Percentiles rank a stretch among this genome's conserved stretches.
phyloP scores from a whole-genome alignment of 257 asterid species.

The Solanum stenotomum region DNA sequence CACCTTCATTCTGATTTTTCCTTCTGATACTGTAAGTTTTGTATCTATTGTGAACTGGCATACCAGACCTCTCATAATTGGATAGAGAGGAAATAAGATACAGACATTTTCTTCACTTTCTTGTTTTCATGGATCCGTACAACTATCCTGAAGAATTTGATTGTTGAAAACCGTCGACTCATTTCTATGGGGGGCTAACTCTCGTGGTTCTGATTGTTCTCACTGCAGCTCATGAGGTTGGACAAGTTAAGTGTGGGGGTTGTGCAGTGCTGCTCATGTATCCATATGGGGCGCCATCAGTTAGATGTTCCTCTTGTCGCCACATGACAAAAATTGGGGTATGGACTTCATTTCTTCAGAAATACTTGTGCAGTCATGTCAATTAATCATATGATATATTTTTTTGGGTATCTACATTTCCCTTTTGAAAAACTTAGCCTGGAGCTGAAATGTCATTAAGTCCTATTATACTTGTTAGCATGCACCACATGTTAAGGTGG shows the following conservation, averaged over 20 bases:
- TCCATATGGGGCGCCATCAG: conserved; percentile 68
- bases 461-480: neutral
- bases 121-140: neutral
- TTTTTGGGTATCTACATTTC: neutral
- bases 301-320: conserved; percentile 69
- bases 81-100: neutral
- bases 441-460: neutral
- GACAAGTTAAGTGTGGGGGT: conserved; percentile 79
- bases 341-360: conserved; percentile 15
- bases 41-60: neutral
- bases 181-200: neutral
- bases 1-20: neutral
- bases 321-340: conserved; percentile 72
- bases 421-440: neutral
- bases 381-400: neutral
- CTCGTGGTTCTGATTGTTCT: neutral
- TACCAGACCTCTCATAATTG: neutral
- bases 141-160: neutral
- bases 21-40: neutral
- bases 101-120: neutral
- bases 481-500: neutral
- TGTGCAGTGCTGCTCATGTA: conserved; percentile 77
- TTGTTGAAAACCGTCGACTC: neutral
- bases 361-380: neutral
- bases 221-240: conserved; percentile 68